Base-by-base conservation (phyloP, 2,329 filamentous ascomycete species). In the Myriangium duriaei region DNA sequence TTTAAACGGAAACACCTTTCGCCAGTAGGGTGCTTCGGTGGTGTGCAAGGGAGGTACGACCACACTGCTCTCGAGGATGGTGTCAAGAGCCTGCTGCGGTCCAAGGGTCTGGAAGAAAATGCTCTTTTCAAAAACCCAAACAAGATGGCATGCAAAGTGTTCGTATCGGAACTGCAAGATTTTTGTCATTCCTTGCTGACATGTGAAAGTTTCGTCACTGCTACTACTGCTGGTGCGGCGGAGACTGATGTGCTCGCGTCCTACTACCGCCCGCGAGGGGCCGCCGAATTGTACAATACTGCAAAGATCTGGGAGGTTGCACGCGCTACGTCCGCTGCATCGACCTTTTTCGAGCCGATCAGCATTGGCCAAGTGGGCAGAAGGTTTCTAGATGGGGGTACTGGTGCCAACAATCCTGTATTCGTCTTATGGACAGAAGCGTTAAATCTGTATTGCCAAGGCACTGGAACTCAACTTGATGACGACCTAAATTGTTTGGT, bases 111-210 rank as follows among this genome's bases (percentile, higher is more conserved):
- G 10, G 15, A 19, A 4, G 13, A 14, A 9, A 18, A 34, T 11
- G 6, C 13, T 24, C 32, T 14, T 4, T 24, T 34, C 13, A 24
- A 24, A 34, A 18, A 34, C 21, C 7, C 21, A 30, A 26, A 92
- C 84, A 11, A 93, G 93, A 58, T 93, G 84, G 85, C 91, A 61
- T 70, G 81, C 11, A 11, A 21, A 30, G 11, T 17, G 21, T 21
- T 16, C 21, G 7, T 30, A 24, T n/a, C 21, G n/a, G n/a, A 7
- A 26, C 21, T n/a, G n/a, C n/a, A 11, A 12, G 15, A n/a, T 30
- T 24, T 11, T 6, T 5, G 12, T 12, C 21, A 34, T 26, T 17
- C 26, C 11, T 30, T 32, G 32, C 48, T 59, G 34, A 56, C 31
- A 2, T 15, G 5, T 9, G 7, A 21, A n/a, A 36, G 34, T 11